phyloP scores from a whole-genome alignment of 2,329 filamentous ascomycete genomes.

The Pezicula carpinea region DNA sequence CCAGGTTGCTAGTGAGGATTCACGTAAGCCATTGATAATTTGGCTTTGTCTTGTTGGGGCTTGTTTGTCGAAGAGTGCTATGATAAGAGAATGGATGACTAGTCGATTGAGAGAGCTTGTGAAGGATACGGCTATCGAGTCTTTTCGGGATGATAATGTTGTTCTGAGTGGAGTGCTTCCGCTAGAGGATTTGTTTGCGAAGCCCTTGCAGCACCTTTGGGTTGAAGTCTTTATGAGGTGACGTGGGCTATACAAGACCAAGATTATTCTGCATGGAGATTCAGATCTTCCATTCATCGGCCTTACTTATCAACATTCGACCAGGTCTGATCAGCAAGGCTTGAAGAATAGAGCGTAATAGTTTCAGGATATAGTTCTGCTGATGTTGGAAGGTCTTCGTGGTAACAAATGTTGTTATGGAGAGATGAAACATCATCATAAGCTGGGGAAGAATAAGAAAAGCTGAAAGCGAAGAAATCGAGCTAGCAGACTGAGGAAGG shows the following conservation, averaged over 20 bases:
- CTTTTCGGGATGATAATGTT: conserved; percentile 1
- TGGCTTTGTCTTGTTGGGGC: conserved; percentile 11
- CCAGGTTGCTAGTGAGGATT: conserved; percentile 3
- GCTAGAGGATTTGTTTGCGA: conserved; percentile 7
- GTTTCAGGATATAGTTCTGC: too few species aligned
- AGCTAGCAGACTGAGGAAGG: too few species aligned
- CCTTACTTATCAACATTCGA: too few species aligned
- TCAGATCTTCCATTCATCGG: too few species aligned
- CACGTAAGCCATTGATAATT: conserved; percentile 4
- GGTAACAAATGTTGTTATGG: too few species aligned
- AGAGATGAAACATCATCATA: too few species aligned
- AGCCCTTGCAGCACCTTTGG: conserved; percentile 3
- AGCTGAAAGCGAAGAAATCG: too few species aligned
- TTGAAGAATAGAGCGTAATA: too few species aligned
- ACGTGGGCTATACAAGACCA: not conserved
- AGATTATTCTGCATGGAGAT: not conserved
- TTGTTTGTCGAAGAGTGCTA: conserved; percentile 3
- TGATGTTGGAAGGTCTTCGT: too few species aligned
- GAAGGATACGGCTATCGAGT: not conserved
- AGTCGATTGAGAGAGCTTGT: not conserved
- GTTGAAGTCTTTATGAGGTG: conserved; percentile 1
- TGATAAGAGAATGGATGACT: conserved; percentile 4
- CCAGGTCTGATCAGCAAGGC: too few species aligned
- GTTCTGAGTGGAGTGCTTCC: conserved; percentile 5
- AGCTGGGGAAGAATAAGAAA: too few species aligned